Conservation (phyloP, 345 rosid genomes). For the Pugionium dolabratum region DNA sequence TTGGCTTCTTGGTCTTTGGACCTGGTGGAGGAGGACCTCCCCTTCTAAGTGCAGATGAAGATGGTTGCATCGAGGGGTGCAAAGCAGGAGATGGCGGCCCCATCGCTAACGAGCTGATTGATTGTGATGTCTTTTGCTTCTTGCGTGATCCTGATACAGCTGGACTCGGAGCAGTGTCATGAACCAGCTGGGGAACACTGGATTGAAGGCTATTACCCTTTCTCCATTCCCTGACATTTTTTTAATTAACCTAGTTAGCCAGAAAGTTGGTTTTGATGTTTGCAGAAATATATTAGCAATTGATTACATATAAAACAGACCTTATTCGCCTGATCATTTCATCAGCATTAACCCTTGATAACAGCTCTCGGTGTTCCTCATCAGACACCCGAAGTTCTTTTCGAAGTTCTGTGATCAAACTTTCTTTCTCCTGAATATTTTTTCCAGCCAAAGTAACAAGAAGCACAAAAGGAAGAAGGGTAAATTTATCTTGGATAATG, state of each 20-base stretch:
- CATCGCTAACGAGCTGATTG: constrained; percentile 73
- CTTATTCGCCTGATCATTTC: constrained; percentile 81
- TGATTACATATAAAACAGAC: constrained; percentile 45
- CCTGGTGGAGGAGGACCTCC: constrained; percentile 76
- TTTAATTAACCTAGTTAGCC: constrained; percentile 11
- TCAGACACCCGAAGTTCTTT: constrained; percentile 95
- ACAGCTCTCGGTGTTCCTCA: constrained; percentile 87
- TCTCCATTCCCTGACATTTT: constrained; percentile 83
- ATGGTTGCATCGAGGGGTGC: constrained; percentile 78
- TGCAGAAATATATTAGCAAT: neutral
- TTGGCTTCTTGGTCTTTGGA: constrained; percentile 72
- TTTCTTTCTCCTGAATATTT: constrained; percentile 78
- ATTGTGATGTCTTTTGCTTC: constrained; percentile 80
- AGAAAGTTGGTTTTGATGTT: neutral
- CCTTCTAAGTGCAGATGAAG: constrained; percentile 71
- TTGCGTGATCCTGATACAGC: constrained; percentile 84
- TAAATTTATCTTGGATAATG: neutral
- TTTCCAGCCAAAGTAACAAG: neutral
- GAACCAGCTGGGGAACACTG: constrained; percentile 65
- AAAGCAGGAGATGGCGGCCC: constrained; percentile 77
- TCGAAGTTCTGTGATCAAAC: constrained; percentile 93
- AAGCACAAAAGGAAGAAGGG: constrained; percentile 9
- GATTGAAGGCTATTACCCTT: constrained; percentile 64
- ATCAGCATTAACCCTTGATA: constrained; percentile 86
- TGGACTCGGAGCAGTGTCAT: constrained; percentile 74